Evolutionary conservation across 176 grass and related monocot species (phyloP), one percentile per base, ranked within the genome.

Genomic region (Carex parvula): DNA sequence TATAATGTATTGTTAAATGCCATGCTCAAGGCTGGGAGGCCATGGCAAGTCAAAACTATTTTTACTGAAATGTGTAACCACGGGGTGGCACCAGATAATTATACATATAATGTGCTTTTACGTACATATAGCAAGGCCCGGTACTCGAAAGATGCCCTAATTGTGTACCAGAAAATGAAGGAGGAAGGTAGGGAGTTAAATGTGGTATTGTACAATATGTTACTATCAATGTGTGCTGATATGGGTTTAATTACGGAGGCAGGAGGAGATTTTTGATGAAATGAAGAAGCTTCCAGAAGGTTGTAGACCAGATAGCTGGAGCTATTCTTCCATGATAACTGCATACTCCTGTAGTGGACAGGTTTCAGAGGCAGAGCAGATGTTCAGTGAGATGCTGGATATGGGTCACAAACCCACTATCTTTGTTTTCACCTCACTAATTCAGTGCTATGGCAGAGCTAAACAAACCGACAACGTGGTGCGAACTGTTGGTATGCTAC

Each of bases 41-140:
- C 93, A 13, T 98, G 96, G 96, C 92, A 95, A 81, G 93, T 98
- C 69, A 98, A 92, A 84, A 93, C 89, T 58, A 92, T 98, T 76
- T 86, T 90, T 75, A 90, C 86, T 6, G 93, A 98, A 83, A 90
- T 98, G 91, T 33, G 79, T 54, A 89, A 71, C 67, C 84, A 72
- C 20, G 54, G 87, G 62, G 66, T 93, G 73, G 35, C 54, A 58
- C 91, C 89, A 64, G 88, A 81, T 79, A 91, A 57, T 72, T 85
- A 81, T 22, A 98, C 93, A 30, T 95, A 93, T 79, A 80, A 68
- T 6, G 88, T 86, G 14, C 89, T 95, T 60, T 50, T 99, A 37
- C 89, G 92, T 50, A 83, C 96, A 15, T 99, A 95, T 91, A 83
- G 89, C 77, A 98, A 92, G 80, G 91, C 84, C 21, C 86, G 96